A percentile compares a stretch with the other conserved stretches of the same genome.
phyloP scores from a whole-genome alignment of 1,284 basidiomycete genomes.

The Rhodotorula sp. region DNA sequence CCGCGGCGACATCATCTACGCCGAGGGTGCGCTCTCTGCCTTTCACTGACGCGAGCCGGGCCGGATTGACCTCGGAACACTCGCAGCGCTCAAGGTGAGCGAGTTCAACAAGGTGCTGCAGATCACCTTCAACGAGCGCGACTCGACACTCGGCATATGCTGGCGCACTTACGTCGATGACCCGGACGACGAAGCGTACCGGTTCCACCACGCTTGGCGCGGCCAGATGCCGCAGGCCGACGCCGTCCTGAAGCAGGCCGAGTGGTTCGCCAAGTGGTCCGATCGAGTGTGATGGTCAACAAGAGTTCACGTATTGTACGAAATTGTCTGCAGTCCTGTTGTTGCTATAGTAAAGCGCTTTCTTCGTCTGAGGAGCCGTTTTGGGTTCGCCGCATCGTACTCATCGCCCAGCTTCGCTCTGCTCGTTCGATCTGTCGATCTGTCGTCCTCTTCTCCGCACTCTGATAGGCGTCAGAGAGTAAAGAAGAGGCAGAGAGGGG shows the following conservation, averaged over 20 bases:
- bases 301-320: neutral
- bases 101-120: constrained; percentile 11
- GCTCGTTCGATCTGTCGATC: neutral
- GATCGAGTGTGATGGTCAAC: neutral
- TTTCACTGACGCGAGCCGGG: neutral
- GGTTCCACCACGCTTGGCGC: constrained; percentile 11
- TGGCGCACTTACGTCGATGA: constrained; percentile 9
- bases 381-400: too few species aligned
- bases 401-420: neutral
- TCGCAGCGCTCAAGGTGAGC: neutral
- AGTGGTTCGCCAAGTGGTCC: constrained; percentile 8
- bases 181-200: constrained; percentile 3
- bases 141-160: constrained; percentile 15
- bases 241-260: constrained; percentile 8
- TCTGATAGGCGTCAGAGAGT: neutral
- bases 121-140: constrained; percentile 5
- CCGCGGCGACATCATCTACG: constrained; percentile 23
- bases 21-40: constrained; percentile 7
- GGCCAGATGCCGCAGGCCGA: constrained; percentile 2
- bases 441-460: neutral
- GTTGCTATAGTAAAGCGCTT: neutral
- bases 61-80: neutral
- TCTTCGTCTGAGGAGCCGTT: neutral
- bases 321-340: neutral
- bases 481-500: too few species aligned